Evolutionary conservation across 345 rosid genomes (phyloP).

Genomic region (Barbarea vulgaris): DNA sequence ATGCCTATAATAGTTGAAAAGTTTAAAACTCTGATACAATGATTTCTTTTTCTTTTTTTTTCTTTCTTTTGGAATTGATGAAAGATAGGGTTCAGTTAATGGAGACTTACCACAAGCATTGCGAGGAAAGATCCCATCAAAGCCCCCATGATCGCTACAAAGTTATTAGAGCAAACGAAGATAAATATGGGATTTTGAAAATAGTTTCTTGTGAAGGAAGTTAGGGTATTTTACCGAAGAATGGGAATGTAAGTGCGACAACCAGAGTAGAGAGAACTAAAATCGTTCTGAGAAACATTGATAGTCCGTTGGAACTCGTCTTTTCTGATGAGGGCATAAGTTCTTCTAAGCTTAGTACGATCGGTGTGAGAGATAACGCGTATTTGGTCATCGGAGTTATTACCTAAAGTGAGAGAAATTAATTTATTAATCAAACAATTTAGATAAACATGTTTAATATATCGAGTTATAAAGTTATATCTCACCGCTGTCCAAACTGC

Average conservation of each 20-base stretch:
- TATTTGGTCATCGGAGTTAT: slow-evolving; percentile 77
- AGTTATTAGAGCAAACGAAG: neutral
- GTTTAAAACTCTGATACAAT: neutral
- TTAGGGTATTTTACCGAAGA: slow-evolving; percentile 55
- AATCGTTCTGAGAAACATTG: slow-evolving; percentile 59
- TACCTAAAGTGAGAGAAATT: slow-evolving; percentile 45
- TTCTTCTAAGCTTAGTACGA: slow-evolving; percentile 77
- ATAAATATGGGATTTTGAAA: neutral
- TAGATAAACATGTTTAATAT: neutral
- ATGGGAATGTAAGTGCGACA: slow-evolving; percentile 70
- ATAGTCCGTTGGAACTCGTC: slow-evolving; percentile 43
- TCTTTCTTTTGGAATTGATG: too few species aligned
- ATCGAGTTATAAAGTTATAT: neutral
- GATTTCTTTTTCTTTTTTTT: too few species aligned
- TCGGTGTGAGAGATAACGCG: slow-evolving; percentile 65
- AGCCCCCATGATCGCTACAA: slow-evolving; percentile 69
- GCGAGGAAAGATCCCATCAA: slow-evolving; percentile 71
- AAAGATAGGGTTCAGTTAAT: neutral
- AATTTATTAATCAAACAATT: neutral
- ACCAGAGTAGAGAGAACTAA: slow-evolving; percentile 63
- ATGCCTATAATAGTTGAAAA: neutral
- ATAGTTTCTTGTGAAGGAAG: neutral
- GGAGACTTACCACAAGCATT: slow-evolving; percentile 63
- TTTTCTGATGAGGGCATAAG: slow-evolving; percentile 54
- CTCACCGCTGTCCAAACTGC: slow-evolving; percentile 79